phyloP scores from a whole-genome alignment of 371 early-diverging fungal genomes.

The Mortierella sp. region DNA sequence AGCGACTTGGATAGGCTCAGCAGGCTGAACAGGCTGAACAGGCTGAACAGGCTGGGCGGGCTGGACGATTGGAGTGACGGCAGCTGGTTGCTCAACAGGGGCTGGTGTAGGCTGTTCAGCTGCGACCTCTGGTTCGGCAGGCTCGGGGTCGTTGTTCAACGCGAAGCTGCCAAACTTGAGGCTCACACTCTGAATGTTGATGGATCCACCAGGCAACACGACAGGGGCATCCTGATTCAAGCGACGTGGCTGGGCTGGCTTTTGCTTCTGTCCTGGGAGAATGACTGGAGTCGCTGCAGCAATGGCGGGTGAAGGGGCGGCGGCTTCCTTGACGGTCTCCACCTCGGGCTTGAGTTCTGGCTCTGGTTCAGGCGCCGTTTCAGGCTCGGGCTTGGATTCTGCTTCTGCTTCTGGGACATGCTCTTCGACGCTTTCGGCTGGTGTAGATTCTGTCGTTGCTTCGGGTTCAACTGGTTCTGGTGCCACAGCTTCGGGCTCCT shows the following conservation, averaged over 20 bases:
- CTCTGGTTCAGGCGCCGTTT: constrained; percentile 2
- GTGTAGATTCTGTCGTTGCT: no score
- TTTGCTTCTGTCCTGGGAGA: constrained; percentile 65
- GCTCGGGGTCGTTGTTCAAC: constrained; percentile 61
- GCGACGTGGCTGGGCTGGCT: constrained; percentile 58
- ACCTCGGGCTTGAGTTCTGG: constrained; percentile 20
- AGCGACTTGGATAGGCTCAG: constrained; percentile 8
- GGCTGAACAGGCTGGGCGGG: constrained; percentile 21
- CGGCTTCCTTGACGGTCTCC: constrained; percentile 15
- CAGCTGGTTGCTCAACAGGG: background rate
- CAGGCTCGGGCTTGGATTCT: background rate
- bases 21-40: constrained; percentile 6
- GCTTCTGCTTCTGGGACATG: no score
- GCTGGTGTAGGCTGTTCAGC: background rate
- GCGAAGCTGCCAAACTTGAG: constrained; percentile 86
- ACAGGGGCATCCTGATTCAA: constrained; percentile 89
- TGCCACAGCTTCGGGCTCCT: constrained; percentile 26
- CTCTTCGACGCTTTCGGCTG: no score
- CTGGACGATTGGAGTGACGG: constrained; percentile 5
- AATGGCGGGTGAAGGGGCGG: constrained; percentile 4
- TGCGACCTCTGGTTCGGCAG: constrained; percentile 4
- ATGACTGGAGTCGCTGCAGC: constrained; percentile 34
- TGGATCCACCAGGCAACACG: constrained; percentile 79
- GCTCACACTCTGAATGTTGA: constrained; percentile 74
- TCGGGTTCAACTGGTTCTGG: constrained; percentile 18